Evolutionary conservation across 371 early-diverging fungal species (phyloP).

Genomic region (Mucor piriformis): DNA sequence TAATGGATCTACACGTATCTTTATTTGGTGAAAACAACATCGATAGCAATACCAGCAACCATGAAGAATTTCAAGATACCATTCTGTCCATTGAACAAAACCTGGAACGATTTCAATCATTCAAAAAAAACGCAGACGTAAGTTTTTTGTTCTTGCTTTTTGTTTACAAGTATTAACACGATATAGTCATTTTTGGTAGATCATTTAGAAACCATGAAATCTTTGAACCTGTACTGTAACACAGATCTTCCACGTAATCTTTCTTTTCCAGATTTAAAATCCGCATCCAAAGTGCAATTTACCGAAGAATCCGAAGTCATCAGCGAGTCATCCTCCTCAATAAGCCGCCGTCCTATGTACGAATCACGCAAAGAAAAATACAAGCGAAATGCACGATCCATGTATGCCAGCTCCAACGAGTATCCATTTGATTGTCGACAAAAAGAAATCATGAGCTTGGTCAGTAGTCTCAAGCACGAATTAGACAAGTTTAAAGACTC

Average conservation of each 20-base stretch:
- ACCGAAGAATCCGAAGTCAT: constrained; percentile 1
- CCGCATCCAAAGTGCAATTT: not conserved
- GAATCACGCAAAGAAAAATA: not conserved
- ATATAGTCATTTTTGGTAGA: constrained; percentile 15
- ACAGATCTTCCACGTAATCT: not conserved
- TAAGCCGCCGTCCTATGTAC: not conserved
- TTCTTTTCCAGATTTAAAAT: not conserved
- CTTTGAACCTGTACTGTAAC: constrained; percentile 8
- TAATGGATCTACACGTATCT: constrained; percentile 44
- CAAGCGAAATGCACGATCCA: constrained; percentile 6
- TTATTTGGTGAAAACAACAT: constrained; percentile 24
- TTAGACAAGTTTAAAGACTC: constrained; percentile 28
- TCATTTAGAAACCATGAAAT: constrained; percentile 9
- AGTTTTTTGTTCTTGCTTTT: not conserved
- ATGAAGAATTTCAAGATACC: constrained; percentile 8
- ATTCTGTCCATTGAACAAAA: constrained; percentile 3
- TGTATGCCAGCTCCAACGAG: constrained; percentile 2
- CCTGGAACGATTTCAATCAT: constrained; percentile 4
- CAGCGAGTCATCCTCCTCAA: not conserved
- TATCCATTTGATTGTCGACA: constrained; percentile 14
- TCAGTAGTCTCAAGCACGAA: constrained; percentile 4
- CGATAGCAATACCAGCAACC: constrained; percentile 12
- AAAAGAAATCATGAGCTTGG: constrained; percentile 2
- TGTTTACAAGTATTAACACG: too few relatives aligned
- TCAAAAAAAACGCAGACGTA: constrained; percentile 10